Evolutionary conservation across 2,329 filamentous ascomycete species (phyloP), one percentile per base, ranked within the genome.

Genomic region (Eutypella sp.): DNA sequence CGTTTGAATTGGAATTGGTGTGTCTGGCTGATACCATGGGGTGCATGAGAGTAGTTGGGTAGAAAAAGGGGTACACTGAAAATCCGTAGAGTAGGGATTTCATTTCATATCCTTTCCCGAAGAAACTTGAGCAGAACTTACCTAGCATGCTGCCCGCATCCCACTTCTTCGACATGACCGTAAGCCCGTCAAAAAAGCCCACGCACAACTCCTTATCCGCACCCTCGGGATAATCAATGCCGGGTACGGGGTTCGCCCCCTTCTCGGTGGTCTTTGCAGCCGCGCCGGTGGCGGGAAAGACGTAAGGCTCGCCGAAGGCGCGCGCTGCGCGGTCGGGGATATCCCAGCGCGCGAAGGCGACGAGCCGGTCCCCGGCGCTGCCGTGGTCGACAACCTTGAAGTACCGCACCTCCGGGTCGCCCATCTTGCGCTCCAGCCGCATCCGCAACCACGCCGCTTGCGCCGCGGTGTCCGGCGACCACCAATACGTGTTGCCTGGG

Each of bases 341-440:
- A 13, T 56, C 54, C 64, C 64, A 70, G n/a, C 67, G 53, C 2
- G 57, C 46, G 25, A 60, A 67, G 9, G 65, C 62, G 11, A 59
- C 61, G 5, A 66, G 44, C 7, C 58, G 52, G 2, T 58, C 60
- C 6, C 50, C 60, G 10, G 38, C 27, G 2, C 13, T 15, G 11
- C 25, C 41, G 42, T n/a, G n/a, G n/a, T 69, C 60, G 25, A 54
- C 52, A 22, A 69, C 47, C 47, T 67, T 66, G 52, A 63, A 68
- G 46, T 60, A 56, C 4, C 58, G 58, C 18, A 60, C 51, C 13
- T 51, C 49, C 7, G 48, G 60, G 22, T 64, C 53, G n/a, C 25
- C 9, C 44, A 70, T 48, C 40, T 61, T 61, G 2, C 31, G 37
- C 22, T 37, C 42, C 37, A 65, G 57, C 34, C 64, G 60, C 2